Conservation (phyloP, 441 rosid genomes). For the Dalechampia spathulata region DNA sequence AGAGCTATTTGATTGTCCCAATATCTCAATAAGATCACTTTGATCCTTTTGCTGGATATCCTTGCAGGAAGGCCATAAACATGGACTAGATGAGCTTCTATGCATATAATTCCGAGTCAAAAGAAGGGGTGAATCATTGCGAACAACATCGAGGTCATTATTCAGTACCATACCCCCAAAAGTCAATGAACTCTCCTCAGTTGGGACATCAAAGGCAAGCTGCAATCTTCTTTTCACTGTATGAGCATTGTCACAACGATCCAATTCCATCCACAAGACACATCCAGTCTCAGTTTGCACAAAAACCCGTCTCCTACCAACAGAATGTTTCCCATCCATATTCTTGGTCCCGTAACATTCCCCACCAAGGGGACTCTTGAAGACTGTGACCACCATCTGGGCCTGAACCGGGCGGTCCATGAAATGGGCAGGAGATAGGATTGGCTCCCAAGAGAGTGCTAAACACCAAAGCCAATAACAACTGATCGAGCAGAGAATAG, state of each 20-base stretch:
- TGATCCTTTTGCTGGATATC: conserved; percentile 37
- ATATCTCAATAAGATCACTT: conserved; percentile 37
- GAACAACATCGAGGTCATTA: conserved; percentile 45
- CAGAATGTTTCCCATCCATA: conserved; percentile 54
- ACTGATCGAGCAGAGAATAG: conserved; percentile 12
- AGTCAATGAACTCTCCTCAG: conserved; percentile 37
- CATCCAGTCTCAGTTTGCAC: conserved; percentile 50
- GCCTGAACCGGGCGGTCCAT: conserved; percentile 81
- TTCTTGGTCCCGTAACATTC: conserved; percentile 39
- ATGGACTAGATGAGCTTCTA: conserved; percentile 48
- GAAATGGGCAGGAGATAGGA: conserved; percentile 40
- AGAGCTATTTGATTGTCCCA: conserved; percentile 30
- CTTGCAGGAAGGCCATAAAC: conserved; percentile 38
- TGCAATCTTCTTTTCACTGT: conserved; percentile 51
- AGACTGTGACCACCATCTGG: conserved; percentile 67
- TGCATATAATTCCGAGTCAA: conserved; percentile 36
- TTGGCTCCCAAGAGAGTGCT: conserved; percentile 29
- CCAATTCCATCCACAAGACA: conserved; percentile 48
- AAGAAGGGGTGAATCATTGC: conserved; percentile 42
- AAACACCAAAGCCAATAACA: conserved; percentile 30
- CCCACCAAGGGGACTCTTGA: conserved; percentile 58
- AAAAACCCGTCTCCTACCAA: conserved; percentile 44
- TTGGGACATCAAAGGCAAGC: conserved; percentile 36
- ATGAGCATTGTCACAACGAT: conserved; percentile 42
- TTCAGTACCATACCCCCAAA: conserved; percentile 45